A percentile compares a stretch with the other conserved stretches of the same genome.
Evolutionary conservation across 176 grass and related monocot genomes (phyloP).

Genomic region (Saccharum officinarum): DNA sequence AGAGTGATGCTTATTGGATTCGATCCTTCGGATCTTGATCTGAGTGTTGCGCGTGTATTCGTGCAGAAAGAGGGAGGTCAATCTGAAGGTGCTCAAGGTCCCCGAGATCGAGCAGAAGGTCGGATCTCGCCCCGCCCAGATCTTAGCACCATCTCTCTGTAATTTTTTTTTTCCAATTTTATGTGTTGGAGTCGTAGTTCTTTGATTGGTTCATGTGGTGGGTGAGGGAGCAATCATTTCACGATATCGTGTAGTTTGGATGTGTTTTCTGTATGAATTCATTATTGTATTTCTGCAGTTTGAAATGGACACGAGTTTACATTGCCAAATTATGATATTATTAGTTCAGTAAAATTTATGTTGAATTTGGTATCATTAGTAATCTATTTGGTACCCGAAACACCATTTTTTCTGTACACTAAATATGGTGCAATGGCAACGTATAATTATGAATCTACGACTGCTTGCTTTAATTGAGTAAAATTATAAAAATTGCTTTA

Average conservation of each 20-base stretch:
- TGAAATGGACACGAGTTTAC: neutral
- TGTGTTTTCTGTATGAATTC: conserved; percentile 16
- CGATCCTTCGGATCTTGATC: conserved; percentile 39
- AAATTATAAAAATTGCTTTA: neutral
- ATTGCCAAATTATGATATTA: conserved; percentile 11
- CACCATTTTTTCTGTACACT: neutral
- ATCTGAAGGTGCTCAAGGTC: conserved; percentile 99
- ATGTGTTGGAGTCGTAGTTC: neutral
- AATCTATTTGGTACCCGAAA: neutral
- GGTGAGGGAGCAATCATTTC: neutral
- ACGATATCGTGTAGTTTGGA: neutral
- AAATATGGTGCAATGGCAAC: neutral
- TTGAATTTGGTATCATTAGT: neutral
- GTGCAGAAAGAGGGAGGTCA: conserved; percentile 96
- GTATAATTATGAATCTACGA: neutral
- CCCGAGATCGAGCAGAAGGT: conserved; percentile 99
- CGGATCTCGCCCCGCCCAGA: conserved; percentile 38
- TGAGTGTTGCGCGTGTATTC: neutral
- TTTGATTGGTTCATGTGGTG: conserved; percentile 18
- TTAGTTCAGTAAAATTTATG: conserved; percentile 5
- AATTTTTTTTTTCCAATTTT: neutral
- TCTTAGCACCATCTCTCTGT: conserved; percentile 26
- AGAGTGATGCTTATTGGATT: neutral
- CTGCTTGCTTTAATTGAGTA: neutral
- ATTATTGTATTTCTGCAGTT: conserved; percentile 5